Evolutionary conservation across 306 rosid species (phyloP), one percentile per base, ranked within the genome.

Genomic region (Dalbergia oliveri): DNA sequence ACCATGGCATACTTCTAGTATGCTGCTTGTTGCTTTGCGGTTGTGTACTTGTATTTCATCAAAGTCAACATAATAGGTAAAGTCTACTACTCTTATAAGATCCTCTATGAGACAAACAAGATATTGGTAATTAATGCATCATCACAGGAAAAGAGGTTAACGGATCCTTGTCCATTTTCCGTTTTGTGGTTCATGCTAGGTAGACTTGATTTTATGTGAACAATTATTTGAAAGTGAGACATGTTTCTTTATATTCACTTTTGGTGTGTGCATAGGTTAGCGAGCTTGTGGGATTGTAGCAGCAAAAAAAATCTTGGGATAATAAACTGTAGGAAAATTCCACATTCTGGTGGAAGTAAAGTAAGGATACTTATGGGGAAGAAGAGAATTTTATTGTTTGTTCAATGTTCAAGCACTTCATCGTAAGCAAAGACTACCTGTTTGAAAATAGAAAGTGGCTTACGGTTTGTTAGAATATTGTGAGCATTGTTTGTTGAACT

Each of bases 141-240:
- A 56, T 57, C 67, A 31, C 82, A 56, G 50, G 57, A 66, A 78
- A 67, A 78, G 82, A 78, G 68, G 82, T 77, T 57, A 77, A 77
- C 5, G 23, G 75, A 77, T 66, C 56, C 81, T 56, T 66, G 26
- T 67, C 37, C 75, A 59, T 56, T 78, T 67, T 44, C 57, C 58
- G 8, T 31, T 67, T 43, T 41, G 23, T 44, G 51, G 61, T 78
- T 67, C 61, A 68, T 60, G 35, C 51, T 67, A 78, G 49, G 37
- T 78, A 78, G 49, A 44, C 60, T 78, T 4, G 6, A 77, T 53
- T 49, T 69, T 34, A 15, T 18, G 15, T 16, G 19, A 67, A 26
- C 75, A 78, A 78, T 68, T 65, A 78, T 44, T 67, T 58, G 69
- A 45, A 33, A 11, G 69, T 7, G 51, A 78, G 82, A 69, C 76